A percentile compares a stretch with the other conserved stretches of the same genome.
Conservation (phyloP, 495 filamentous ascomycete genomes). For the Cladorrhinum samala region DNA sequence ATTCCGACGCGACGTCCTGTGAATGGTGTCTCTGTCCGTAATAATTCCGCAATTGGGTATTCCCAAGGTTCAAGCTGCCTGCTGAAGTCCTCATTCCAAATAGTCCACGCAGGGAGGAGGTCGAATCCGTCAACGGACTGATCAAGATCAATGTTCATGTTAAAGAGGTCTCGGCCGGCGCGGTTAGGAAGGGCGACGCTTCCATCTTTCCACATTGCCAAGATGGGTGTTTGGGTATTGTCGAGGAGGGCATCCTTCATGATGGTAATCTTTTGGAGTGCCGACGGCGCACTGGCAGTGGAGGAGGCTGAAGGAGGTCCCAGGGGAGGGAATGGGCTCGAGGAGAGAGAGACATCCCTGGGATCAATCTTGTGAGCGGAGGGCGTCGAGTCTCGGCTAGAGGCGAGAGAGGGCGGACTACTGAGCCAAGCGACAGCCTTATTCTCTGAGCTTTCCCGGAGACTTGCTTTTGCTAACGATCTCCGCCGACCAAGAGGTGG, state of each 20-base stretch:
- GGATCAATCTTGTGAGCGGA: constrained; percentile 37
- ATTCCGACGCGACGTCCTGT: constrained; percentile 53
- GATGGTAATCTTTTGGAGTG: constrained; percentile 56
- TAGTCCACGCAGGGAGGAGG: constrained; percentile 45
- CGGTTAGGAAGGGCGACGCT: constrained; percentile 59
- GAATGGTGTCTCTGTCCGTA: constrained; percentile 50
- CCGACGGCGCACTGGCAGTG: constrained; percentile 46
- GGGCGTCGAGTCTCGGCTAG: constrained; percentile 31
- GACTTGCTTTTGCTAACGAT: constrained; percentile 25
- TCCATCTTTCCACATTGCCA: constrained; percentile 68
- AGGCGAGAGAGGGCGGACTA: constrained; percentile 40
- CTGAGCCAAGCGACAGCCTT: constrained; percentile 27
- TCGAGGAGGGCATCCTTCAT: constrained; percentile 69
- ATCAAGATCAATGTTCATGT: constrained; percentile 34
- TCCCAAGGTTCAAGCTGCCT: constrained; percentile 49
- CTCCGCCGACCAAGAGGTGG: constrained; percentile 11
- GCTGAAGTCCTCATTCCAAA: constrained; percentile 59
- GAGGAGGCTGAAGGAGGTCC: constrained; percentile 49
- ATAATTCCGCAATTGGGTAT: constrained; percentile 53
- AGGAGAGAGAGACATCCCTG: constrained; percentile 33
- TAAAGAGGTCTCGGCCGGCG: constrained; percentile 50
- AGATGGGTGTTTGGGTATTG: constrained; percentile 58
- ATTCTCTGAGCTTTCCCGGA: constrained; percentile 31
- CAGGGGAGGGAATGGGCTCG: constrained; percentile 50
- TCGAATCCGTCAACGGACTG: constrained; percentile 43